A percentile compares a stretch with the other conserved stretches of the same genome.
Conservation (phyloP, 805 yeast genomes). For the Clavispora carvajalis region DNA sequence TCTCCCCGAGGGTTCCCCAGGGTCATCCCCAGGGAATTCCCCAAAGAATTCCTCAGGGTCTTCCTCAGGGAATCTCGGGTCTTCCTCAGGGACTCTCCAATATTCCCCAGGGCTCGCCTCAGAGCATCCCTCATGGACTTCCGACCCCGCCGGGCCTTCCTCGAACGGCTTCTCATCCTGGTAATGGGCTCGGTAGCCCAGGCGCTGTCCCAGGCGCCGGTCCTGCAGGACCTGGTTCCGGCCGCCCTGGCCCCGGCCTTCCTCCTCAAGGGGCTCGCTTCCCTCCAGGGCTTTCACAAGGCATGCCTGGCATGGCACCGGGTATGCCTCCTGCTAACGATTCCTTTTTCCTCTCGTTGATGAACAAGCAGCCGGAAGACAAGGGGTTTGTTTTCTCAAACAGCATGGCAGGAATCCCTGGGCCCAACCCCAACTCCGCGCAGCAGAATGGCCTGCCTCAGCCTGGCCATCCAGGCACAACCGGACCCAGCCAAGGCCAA, state of each 20-base stretch:
- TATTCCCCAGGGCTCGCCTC: neutral
- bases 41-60: neutral
- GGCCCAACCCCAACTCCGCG: too few relatives aligned
- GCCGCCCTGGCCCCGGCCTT: too few relatives aligned
- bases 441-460: neutral
- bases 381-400: neutral
- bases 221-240: neutral
- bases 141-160: neutral
- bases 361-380: slow-evolving; percentile 27
- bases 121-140: neutral
- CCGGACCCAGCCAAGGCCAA: neutral
- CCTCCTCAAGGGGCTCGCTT: neutral
- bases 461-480: neutral
- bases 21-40: neutral
- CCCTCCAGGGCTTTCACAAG: slow-evolving; percentile 3
- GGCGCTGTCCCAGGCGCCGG: neutral
- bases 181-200: too few relatives aligned
- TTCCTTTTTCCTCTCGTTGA: slow-evolving; percentile 43
- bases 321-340: slow-evolving; percentile 22
- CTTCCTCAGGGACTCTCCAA: neutral
- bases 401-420: neutral
- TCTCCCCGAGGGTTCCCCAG: neutral
- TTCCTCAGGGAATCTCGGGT: neutral
- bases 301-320: neutral
- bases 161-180: neutral